Percentiles rank a stretch among this genome's conserved stretches.
Conservation (phyloP, 2,329 filamentous ascomycete genomes). For the Lecanoromycetidae sp. region DNA sequence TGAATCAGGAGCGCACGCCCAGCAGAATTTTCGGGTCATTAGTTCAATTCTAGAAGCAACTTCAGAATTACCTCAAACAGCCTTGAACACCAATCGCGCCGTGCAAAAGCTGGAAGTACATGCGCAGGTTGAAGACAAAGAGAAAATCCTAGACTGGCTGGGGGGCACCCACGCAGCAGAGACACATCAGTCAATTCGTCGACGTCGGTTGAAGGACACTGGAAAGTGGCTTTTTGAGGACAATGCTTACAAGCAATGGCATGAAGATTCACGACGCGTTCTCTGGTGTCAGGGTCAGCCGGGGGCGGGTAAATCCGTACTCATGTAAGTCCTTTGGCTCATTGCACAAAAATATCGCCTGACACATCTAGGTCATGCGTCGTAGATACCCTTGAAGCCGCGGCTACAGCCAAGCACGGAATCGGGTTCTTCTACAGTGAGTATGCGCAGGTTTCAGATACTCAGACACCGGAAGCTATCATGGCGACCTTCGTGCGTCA, state of each 20-base stretch:
- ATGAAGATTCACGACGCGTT: background rate
- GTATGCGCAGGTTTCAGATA: background rate
- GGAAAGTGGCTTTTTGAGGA: conserved; percentile 2
- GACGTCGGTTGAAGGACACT: background rate
- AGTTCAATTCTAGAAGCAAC: background rate
- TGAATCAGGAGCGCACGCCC: background rate
- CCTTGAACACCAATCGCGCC: background rate
- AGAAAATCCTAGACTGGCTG: background rate
- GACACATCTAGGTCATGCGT: background rate
- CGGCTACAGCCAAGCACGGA: background rate
- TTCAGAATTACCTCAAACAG: background rate
- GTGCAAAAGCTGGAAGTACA: background rate
- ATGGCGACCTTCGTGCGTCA: background rate
- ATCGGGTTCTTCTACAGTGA: conserved; percentile 1
- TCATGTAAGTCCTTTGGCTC: background rate
- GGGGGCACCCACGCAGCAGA: background rate
- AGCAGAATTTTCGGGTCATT: background rate
- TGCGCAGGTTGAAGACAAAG: background rate
- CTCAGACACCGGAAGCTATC: conserved; percentile 1
- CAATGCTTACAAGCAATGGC: background rate
- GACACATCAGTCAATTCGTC: background rate
- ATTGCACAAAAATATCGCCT: background rate
- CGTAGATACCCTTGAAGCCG: background rate
- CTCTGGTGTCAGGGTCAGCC: conserved; percentile 2
- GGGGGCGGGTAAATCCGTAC: background rate